Base-by-base conservation (phyloP, 23 red algal genomes). In the Gracilaria caudata region DNA sequence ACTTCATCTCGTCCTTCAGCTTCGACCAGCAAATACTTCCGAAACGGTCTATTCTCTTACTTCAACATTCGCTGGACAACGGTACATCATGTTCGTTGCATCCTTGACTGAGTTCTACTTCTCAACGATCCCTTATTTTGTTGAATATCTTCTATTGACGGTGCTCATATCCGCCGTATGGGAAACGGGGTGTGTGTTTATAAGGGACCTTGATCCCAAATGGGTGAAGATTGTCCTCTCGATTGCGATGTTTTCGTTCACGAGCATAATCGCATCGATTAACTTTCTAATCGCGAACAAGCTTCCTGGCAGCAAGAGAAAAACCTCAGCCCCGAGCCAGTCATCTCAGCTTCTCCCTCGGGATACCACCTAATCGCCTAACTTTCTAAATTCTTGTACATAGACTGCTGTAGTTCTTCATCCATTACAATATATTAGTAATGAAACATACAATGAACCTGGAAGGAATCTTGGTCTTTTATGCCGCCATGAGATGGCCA, bases 261-360 rank as follows among this genome's bases (percentile, higher is more conserved):
- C 43, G 7, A 46, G 38, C 24, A 75, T 75, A 11, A 12, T 46
- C 1, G 70, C 70, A 75, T 46, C 33, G 4, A 43, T 75, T 36
- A 75, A 75, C 13, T 36, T 46, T 29, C 26, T 75, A 49, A 75
- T 75, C 39, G 70, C 70, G 21, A 49, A 75, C 70, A 75, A 36
- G 19, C 25, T 75, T 9, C 70, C 21, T 5, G 4, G 40, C 12
- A 45, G 33, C 39, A n/a, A 16, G 14, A 36, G 0, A 7, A 33
- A 35, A 30, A 33, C 9, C 11, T 17, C 57, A 23, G 57, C n/a
- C 2, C 23, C 5, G 23, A 7, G 29, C 29, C 26, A 29, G 14
- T 16, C 8, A 53, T 17, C 49, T 53, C 49, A 7, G 7, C 49
- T 53, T 53, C n/a, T n/a, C n/a, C n/a, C n/a, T n/a, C n/a, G n/a